Evolutionary conservation across 108 stramenopile genomes (phyloP), one percentile per base, ranked within the genome.

Genomic region (Fragilariopsis cylindrus): DNA sequence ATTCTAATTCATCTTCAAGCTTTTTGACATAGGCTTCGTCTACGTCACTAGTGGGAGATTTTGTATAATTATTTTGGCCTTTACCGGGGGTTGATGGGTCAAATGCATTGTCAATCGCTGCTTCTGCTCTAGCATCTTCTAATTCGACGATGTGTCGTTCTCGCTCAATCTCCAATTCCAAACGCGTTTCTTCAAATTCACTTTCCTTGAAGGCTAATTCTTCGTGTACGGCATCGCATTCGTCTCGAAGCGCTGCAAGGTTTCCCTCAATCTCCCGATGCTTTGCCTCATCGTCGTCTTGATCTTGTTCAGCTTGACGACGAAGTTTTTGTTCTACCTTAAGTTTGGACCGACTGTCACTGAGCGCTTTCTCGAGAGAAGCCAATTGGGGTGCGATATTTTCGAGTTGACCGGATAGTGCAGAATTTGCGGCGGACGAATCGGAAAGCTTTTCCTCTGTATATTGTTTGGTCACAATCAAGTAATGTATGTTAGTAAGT

Each of bases 1-100:
- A 60, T 69, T 96, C 95, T 11, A 96, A 79, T 79, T 96, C 95
- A 58, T 96, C 95, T 64, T 96, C 95, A 2, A 96, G 76, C 40
- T 89, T 90, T 76, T 87, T 88, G 72, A 90, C 90, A 73, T 95
- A 93, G 19, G 81, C 94, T 41, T 87, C 84, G 69, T 89, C 86
- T 3, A 67, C 84, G 11, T 78, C 50, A 13, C 57, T 53, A n/a
- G 66, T 13, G 18, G 53, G 30, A n/a, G 43, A 43, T 48, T 16
- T 45, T 8, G 64, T 21, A 42, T 64, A 21, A 11, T 68, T 71
- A 65, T 77, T 65, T 46, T 77, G 69, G 52, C 52, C 74, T 45
- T 80, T 72, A 18, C 57, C 55, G n/a, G 65, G 30, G 69, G 19
- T 46, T 65, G 73, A 18, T 54, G 30, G 39, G 42, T 71, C 70